phyloP scores from a whole-genome alignment of 2,329 filamentous ascomycete genomes.

The Fusarium hainanense region DNA sequence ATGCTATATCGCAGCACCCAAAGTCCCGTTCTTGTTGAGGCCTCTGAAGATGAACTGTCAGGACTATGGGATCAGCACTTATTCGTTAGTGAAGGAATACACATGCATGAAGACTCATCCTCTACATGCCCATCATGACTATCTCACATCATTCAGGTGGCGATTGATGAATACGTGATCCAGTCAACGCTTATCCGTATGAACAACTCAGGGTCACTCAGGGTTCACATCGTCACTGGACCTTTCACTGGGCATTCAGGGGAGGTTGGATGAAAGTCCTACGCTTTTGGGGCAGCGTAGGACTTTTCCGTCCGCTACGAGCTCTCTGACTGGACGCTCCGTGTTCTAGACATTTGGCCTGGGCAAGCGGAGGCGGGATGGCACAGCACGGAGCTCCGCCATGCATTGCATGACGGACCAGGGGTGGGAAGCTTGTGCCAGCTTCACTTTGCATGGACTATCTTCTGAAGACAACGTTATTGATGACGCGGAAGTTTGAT shows the following conservation, averaged over 20 bases:
- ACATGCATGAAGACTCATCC: not conserved
- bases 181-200: constrained; percentile 1
- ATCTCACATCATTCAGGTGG: constrained; percentile 5
- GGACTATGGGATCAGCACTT: constrained; percentile 27
- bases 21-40: not conserved
- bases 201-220: constrained; percentile 11
- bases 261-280: constrained; percentile 32
- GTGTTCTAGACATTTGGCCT: constrained; percentile 17
- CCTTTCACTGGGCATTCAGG: not conserved
- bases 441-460: constrained; percentile 29
- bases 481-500: constrained; percentile 16
- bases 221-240: constrained; percentile 7
- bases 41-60: constrained; percentile 4
- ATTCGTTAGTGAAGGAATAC: not conserved
- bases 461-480: constrained; percentile 11
- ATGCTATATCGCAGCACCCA: not conserved
- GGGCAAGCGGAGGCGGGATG: constrained; percentile 30
- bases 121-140: not conserved
- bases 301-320: constrained; percentile 28
- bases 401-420: constrained; percentile 42
- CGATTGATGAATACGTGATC: not conserved
- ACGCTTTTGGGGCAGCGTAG: constrained; percentile 29
- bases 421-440: constrained; percentile 42
- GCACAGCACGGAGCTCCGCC: constrained; percentile 28
- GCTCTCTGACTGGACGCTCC: constrained; percentile 21